Conservation (phyloP, 495 filamentous ascomycete genomes). For the Lasiosphaeris hirsuta region DNA sequence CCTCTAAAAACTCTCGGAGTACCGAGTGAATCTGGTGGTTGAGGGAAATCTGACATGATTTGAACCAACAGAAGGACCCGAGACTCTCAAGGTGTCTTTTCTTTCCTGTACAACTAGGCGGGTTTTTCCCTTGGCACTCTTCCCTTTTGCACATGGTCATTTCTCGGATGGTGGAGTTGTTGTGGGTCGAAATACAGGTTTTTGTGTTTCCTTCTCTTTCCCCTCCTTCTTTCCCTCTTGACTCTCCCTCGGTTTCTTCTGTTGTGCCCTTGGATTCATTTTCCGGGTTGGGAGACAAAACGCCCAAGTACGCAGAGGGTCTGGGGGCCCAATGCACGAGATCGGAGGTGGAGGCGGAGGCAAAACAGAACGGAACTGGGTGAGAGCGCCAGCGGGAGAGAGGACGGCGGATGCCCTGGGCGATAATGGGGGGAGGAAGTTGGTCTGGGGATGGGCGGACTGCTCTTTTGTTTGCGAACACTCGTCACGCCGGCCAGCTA, state of each 20-base stretch:
- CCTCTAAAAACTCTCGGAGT: too few relatives aligned
- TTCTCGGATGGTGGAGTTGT: conserved; percentile 9
- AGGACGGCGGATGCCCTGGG: background rate
- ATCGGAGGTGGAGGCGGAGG: background rate
- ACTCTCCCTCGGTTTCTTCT: background rate
- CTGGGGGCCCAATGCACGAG: too few relatives aligned
- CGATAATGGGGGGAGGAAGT: background rate
- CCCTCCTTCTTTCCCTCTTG: background rate
- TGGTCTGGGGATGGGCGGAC: background rate
- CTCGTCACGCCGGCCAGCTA: too few relatives aligned
- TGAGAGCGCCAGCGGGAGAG: background rate
- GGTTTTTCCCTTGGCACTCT: background rate
- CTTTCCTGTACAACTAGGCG: conserved; percentile 18
- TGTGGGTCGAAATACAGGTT: conserved; percentile 4
- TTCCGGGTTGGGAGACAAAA: too few relatives aligned
- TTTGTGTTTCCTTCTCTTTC: background rate
- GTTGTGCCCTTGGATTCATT: too few relatives aligned
- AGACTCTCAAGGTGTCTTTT: background rate
- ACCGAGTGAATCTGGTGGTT: background rate
- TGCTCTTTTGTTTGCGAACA: too few relatives aligned
- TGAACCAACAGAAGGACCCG: background rate
- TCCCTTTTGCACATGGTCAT: conserved; percentile 1
- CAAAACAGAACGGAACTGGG: background rate
- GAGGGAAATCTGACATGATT: background rate
- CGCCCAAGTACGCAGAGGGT: too few relatives aligned